Conservation (phyloP, 192 early-diverging fungal species). For the Podila minutissima region DNA sequence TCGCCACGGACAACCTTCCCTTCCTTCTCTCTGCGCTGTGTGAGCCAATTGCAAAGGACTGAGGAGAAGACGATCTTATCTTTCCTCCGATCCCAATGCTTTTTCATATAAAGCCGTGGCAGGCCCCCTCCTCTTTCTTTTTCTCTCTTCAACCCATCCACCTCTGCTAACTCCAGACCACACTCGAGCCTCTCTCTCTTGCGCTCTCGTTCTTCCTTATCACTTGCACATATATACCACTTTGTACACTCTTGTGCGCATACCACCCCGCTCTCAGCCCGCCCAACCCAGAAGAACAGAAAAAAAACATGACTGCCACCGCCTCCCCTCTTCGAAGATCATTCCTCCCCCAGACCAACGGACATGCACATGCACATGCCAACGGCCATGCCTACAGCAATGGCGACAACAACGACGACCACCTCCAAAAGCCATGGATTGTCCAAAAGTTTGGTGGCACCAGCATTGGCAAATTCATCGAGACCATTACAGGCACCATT, state of each 20-base stretch:
- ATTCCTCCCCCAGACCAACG: constrained; percentile 22
- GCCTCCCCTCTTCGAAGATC: constrained; percentile 44
- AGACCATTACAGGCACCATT: constrained; percentile 78
- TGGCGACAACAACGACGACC: neutral
- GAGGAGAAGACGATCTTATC: no score
- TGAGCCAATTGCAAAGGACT: no score
- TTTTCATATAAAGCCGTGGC: no score
- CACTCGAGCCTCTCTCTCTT: neutral
- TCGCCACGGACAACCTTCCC: no score
- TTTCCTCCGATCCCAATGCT: no score
- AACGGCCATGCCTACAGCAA: neutral
- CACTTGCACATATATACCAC: neutral
- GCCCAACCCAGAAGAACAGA: no score
- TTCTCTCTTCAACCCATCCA: neutral
- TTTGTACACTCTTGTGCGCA: neutral
- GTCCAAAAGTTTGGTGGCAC: constrained; percentile 98
- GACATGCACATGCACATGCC: constrained; percentile 9
- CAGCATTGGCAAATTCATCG: constrained; percentile 87
- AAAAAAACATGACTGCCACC: neutral
- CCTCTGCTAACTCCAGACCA: no score
- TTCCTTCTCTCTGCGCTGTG: no score
- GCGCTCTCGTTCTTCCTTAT: neutral
- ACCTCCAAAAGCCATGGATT: constrained; percentile 61
- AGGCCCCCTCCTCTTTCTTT: neutral
- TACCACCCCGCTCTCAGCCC: neutral